These are phyloP conservation scores for Candida sonorensis DNA, from an alignment of 805 yeast genomes.

Conservation along the genomic window DNA sequence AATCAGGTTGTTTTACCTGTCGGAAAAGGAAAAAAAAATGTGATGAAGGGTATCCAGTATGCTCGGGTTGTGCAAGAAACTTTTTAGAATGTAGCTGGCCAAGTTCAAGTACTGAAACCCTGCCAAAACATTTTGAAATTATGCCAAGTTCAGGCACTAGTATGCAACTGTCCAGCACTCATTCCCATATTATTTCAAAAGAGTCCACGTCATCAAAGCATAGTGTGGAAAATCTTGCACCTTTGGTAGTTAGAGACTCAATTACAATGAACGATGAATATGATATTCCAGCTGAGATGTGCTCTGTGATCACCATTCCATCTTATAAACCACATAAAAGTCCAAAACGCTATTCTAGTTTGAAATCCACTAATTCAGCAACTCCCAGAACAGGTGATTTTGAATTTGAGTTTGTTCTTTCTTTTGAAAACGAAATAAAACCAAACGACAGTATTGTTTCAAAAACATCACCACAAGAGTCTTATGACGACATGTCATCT, in stretches of 20 bases:
- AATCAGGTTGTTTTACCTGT: conserved; percentile 32
- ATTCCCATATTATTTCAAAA: neutral
- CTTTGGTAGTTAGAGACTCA: neutral
- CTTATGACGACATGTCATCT: no score
- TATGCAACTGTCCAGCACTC: no score
- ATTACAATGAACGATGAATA: conserved; percentile 11
- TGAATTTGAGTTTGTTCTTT: conserved; percentile 9
- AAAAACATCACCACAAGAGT: no score
- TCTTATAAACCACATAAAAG: conserved; percentile 13
- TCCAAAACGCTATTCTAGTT: neutral
- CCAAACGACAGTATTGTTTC: no score
- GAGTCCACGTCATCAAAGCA: neutral
- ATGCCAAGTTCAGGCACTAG: conserved; percentile 12
- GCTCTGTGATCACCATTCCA: conserved; percentile 21
- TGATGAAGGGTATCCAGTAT: conserved; percentile 26
- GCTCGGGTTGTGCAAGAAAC: conserved; percentile 30
- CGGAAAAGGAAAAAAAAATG: conserved; percentile 32
- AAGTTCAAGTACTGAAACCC: conserved; percentile 12
- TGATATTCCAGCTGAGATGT: conserved; percentile 21
- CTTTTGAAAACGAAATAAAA: conserved; percentile 2
- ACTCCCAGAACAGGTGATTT: no score
- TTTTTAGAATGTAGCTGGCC: conserved; percentile 30
- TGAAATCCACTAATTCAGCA: no score
- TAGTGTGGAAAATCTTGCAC: neutral
- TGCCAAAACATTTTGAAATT: conserved; percentile 23